These are phyloP conservation scores for Penicillium pancosmium DNA, from an alignment of 495 filamentous ascomycete species.

Conservation along the genomic window DNA sequence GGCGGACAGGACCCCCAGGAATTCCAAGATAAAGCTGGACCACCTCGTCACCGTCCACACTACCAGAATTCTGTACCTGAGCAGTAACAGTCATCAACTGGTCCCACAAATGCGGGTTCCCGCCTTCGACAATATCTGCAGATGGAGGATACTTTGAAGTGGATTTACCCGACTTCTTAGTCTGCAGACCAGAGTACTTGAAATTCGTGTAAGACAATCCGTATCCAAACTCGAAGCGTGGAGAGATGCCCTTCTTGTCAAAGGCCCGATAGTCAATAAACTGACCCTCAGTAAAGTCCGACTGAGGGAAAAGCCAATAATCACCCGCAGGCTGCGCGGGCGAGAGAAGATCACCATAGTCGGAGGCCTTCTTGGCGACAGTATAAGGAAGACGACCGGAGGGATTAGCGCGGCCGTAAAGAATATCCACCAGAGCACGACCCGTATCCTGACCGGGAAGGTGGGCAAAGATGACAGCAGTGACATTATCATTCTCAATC, in stretches of 20 bases:
- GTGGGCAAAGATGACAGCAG: conserved; percentile 70
- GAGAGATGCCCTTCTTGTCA: conserved; percentile 61
- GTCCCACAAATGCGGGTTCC: conserved; percentile 62
- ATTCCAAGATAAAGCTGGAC: conserved; percentile 58
- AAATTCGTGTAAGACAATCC: conserved; percentile 71
- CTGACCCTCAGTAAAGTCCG: conserved; percentile 68
- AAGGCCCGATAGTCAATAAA: conserved; percentile 83
- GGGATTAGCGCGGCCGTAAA: conserved; percentile 71
- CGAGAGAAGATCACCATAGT: conserved; percentile 60
- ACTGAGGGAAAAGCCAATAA: conserved; percentile 66
- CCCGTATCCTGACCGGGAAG: conserved; percentile 76
- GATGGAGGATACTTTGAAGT: conserved; percentile 12
- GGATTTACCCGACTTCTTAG: conserved; percentile 6
- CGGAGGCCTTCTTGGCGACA: conserved; percentile 68
- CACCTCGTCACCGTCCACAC: conserved; percentile 56
- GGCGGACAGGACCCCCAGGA: conserved; percentile 52
- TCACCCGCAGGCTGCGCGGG: conserved; percentile 45
- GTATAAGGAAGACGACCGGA: conserved; percentile 76
- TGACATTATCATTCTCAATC: conserved; percentile 56
- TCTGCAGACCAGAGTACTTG: conserved; percentile 41
- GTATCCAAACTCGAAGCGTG: conserved; percentile 73
- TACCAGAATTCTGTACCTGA: conserved; percentile 54
- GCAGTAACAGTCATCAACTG: conserved; percentile 52
- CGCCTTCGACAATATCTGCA: conserved; percentile 51
- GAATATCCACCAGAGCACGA: conserved; percentile 66